These are phyloP conservation scores for Wickerhamiella pararugosa DNA, from an alignment of 1,139 yeast genomes.

Conservation along the genomic window DNA sequence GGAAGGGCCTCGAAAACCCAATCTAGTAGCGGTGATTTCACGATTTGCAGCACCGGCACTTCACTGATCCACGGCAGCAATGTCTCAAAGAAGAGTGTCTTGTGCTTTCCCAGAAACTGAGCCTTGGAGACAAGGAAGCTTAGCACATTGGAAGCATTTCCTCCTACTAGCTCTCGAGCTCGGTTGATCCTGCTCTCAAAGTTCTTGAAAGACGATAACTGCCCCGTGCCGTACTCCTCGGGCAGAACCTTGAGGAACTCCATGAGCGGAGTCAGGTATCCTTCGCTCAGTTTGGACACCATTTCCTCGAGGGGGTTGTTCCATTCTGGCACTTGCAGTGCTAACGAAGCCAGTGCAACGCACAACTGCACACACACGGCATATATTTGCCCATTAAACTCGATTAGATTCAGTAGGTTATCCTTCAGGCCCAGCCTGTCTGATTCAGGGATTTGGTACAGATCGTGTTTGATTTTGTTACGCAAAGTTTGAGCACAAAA, in stretches of 20 bases:
- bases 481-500: slow-evolving; percentile 87
- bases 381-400: slow-evolving; percentile 26
- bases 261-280: slow-evolving; percentile 29
- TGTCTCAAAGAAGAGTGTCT: slow-evolving; percentile 52
- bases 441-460: slow-evolving; percentile 52
- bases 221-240: slow-evolving; percentile 48
- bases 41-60: slow-evolving; percentile 52
- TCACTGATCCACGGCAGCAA: slow-evolving; percentile 84
- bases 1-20: slow-evolving; percentile 55
- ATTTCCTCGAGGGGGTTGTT: slow-evolving; percentile 54
- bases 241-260: slow-evolving; percentile 81
- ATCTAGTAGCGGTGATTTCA: slow-evolving; percentile 47
- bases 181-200: slow-evolving; percentile 67
- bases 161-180: slow-evolving; percentile 44
- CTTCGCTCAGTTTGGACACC: slow-evolving; percentile 33
- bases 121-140: slow-evolving; percentile 30
- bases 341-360: slow-evolving; percentile 65
- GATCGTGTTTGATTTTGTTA: slow-evolving; percentile 71
- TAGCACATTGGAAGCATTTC: slow-evolving; percentile 57
- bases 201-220: slow-evolving; percentile 30
- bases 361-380: slow-evolving; percentile 62
- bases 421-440: slow-evolving; percentile 42
- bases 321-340: slow-evolving; percentile 70
- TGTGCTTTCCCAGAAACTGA: slow-evolving; percentile 24
- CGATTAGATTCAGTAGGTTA: slow-evolving; percentile 43